These are phyloP conservation scores for Cordyceps militaris DNA, from an alignment of 2,329 filamentous ascomycete species.

Conservation along the genomic window DNA sequence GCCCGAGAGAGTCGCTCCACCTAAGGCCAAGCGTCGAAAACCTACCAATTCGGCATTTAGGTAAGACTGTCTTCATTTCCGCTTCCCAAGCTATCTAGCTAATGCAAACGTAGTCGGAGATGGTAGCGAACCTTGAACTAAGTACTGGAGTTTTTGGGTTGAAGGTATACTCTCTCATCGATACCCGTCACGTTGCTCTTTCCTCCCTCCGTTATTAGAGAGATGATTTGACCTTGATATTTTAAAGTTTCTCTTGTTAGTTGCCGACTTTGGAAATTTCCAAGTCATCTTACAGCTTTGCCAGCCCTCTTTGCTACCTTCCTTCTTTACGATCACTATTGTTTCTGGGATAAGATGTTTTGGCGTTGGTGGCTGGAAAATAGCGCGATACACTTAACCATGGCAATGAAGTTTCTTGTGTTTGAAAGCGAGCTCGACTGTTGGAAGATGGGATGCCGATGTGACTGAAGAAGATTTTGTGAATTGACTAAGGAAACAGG, in stretches of 20 bases:
- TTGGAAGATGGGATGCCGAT: neutral
- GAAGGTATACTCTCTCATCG: neutral
- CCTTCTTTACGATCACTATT: neutral
- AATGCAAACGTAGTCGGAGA: neutral
- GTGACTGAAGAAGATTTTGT: neutral
- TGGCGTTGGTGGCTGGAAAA: constrained; percentile 7
- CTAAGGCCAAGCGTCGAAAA: constrained; percentile 3
- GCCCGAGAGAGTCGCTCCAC: neutral
- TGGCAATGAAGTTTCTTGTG: constrained; percentile 1
- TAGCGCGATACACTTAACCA: neutral
- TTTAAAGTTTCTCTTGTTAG: neutral
- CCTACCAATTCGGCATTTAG: constrained; percentile 11
- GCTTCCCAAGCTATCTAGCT: neutral
- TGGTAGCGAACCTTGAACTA: neutral
- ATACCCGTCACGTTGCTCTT: neutral
- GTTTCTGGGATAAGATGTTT: neutral
- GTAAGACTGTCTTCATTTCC: neutral
- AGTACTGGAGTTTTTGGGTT: neutral
- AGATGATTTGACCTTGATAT: neutral
- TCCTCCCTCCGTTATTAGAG: neutral
- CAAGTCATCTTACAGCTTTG: neutral
- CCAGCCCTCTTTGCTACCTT: neutral
- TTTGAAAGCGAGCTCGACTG: neutral
- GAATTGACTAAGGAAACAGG: neutral
- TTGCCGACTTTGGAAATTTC: neutral